phyloP scores from a whole-genome alignment of 2,329 filamentous ascomycete genomes.

The Cladosporium sp. region DNA sequence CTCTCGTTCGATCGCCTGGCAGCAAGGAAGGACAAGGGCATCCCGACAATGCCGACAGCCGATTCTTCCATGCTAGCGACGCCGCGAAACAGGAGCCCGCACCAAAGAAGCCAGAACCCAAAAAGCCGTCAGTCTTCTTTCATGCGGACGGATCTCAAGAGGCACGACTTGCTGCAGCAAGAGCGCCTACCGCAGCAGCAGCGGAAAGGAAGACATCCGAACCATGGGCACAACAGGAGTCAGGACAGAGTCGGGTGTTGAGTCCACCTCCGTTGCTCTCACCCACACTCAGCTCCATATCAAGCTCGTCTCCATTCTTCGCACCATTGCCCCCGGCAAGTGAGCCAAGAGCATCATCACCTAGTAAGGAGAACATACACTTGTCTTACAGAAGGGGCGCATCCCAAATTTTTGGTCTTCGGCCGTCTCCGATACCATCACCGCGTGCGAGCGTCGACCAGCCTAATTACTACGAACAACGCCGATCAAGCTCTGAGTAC shows the following conservation, averaged over 20 bases:
- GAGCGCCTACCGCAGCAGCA: constrained; percentile 13
- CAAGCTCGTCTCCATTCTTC: constrained; percentile 28
- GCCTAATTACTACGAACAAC: neutral
- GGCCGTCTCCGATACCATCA: constrained; percentile 16
- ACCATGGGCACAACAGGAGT: constrained; percentile 19
- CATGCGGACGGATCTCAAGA: constrained; percentile 47
- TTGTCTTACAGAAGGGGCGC: constrained; percentile 45
- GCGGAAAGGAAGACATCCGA: constrained; percentile 20
- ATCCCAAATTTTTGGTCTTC: constrained; percentile 40
- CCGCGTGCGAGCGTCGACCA: neutral
- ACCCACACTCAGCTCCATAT: constrained; percentile 27
- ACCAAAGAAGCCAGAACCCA: constrained; percentile 31
- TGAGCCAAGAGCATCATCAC: constrained; percentile 34
- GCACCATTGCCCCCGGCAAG: constrained; percentile 19
- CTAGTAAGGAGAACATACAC: constrained; percentile 43
- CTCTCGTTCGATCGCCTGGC: constrained; percentile 31
- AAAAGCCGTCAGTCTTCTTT: constrained; percentile 45
- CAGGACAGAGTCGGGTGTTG: constrained; percentile 13
- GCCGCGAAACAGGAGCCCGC: constrained; percentile 36
- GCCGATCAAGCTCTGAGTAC: constrained; percentile 7
- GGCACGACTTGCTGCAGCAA: neutral
- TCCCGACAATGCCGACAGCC: constrained; percentile 41
- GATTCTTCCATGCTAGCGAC: constrained; percentile 92
- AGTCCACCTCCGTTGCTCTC: constrained; percentile 27
- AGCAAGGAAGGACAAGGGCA: constrained; percentile 20